Evolutionary conservation across 2,329 filamentous ascomycete genomes (phyloP), one percentile per base, ranked within the genome.

Genomic region (Cercospora beticola): DNA sequence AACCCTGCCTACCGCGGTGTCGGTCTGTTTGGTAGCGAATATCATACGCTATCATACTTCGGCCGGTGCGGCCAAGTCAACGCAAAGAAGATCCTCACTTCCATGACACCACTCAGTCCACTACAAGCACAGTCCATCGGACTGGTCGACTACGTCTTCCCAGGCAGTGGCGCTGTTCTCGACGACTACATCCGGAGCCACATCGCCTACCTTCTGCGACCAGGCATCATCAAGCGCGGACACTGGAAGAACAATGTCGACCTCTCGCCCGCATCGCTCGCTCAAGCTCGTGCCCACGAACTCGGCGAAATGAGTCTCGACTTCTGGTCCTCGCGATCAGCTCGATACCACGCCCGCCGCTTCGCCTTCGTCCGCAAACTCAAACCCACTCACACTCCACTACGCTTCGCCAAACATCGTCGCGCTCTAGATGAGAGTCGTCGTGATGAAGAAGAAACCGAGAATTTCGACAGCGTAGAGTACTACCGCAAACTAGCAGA

Each of bases 241-340:
- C 12, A 72, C 62, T 82, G 81, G 80, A 82, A 82, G 69, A 68
- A 66, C 33, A 76, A 75, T 21, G 73, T 78, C 8, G 77, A 82
- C 59, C 68, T 81, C 14, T 77, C 78, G 0, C 65, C 76, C 0
- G 65, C 75, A 0, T 76, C 75, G 1, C 76, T 82, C 5, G 78
- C 79, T 1, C 71, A 68, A 4, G 77, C 78, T 2, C 76, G 81
- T 28, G 78, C 78, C 0, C 68, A 73, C 9, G 81, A 83, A 72
- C 76, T 83, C 0, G 78, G 76, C 5, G 78, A 83, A 68, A 82
- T 83, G 80, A 75, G 78, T 43, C 78, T 79, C 59, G 81, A 83
- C 73, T 82, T 82, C 71, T 83, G 80, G 81, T 79, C 78, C 26
- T 70, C 79, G 0, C 75, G 81, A 5, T 74, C 79, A 4, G 62